phyloP scores from a whole-genome alignment of 108 stramenopile genomes.

The Heterococcus sp. region DNA sequence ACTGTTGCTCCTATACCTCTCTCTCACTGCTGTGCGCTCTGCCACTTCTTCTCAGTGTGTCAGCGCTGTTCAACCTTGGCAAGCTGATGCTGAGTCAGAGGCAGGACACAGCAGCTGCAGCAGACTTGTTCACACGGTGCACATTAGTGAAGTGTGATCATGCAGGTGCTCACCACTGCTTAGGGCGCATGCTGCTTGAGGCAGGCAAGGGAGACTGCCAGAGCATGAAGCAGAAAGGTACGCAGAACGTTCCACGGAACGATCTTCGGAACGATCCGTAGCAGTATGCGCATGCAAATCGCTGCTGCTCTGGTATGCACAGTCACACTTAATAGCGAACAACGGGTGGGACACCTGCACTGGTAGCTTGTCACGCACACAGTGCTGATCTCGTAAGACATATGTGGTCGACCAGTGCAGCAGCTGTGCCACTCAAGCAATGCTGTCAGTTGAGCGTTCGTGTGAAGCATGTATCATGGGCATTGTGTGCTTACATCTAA shows the following conservation, averaged over 20 bases:
- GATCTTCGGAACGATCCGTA: not conserved
- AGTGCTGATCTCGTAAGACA: not conserved
- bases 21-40: too few relatives aligned
- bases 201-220: not conserved
- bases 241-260: not conserved
- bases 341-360: too few relatives aligned
- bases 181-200: conserved; percentile 5
- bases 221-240: not conserved
- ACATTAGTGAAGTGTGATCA: not conserved
- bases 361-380: not conserved
- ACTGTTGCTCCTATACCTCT: too few relatives aligned
- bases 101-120: not conserved
- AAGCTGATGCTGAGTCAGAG: conserved; percentile 7
- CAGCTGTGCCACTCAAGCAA: not conserved
- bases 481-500: not conserved
- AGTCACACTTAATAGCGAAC: too few relatives aligned
- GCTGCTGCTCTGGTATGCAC: not conserved
- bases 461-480: too few relatives aligned
- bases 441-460: too few relatives aligned
- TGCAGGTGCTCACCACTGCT: conserved; percentile 12
- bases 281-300: not conserved
- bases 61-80: conserved; percentile 39
- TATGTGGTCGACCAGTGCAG: not conserved
- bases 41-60: conserved; percentile 1
- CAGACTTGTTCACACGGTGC: not conserved